phyloP scores from a whole-genome alignment of 495 filamentous ascomycete genomes.

The Talaromyces wortmannii region DNA sequence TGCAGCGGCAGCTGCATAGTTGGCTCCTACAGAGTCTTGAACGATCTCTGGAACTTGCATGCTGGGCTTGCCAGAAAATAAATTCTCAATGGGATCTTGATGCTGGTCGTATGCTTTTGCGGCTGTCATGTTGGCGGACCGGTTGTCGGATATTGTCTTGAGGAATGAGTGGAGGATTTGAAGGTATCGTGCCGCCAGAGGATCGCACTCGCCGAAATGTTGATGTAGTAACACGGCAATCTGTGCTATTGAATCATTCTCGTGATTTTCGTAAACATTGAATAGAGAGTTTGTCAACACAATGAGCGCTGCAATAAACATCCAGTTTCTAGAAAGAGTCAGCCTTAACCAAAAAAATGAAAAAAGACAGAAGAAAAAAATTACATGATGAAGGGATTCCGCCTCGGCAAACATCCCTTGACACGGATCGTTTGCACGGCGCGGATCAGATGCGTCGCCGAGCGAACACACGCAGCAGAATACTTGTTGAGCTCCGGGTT shows the following conservation, averaged over 20 bases:
- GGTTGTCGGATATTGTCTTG: constrained; percentile 2
- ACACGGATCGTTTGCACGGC: constrained; percentile 6
- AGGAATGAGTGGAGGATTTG: constrained; percentile 3
- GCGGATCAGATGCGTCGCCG: constrained; percentile 4
- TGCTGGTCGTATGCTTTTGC: background rate
- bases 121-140: background rate
- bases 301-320: constrained; percentile 4
- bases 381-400: constrained; percentile 5
- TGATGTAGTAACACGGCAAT: constrained; percentile 2
- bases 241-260: constrained; percentile 6
- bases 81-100: constrained; percentile 2
- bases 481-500: constrained; percentile 6
- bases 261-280: constrained; percentile 5
- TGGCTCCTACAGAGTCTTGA: background rate
- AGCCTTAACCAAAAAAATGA: background rate
- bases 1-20: background rate
- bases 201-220: constrained; percentile 2
- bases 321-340: constrained; percentile 2
- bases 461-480: constrained; percentile 4
- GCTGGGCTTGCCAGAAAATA: constrained; percentile 1
- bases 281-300: constrained; percentile 4
- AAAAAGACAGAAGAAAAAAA: background rate
- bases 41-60: background rate
- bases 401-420: constrained; percentile 2
- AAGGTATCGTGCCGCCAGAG: background rate